Evolutionary conservation across 1,139 yeast genomes (phyloP).

Genomic region (Suhomyces chickasaworum): DNA sequence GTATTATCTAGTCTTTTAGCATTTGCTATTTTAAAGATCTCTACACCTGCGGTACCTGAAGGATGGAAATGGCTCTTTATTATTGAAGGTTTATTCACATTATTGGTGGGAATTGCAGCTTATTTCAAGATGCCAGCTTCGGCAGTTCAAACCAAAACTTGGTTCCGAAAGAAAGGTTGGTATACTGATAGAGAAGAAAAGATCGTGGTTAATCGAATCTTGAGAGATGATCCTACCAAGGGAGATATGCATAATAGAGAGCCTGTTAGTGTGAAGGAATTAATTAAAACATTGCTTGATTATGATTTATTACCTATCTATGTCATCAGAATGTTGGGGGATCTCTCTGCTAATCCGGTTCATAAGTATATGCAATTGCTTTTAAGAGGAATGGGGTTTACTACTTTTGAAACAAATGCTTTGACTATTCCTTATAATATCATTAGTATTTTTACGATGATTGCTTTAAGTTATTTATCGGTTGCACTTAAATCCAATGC

Average conservation of each 20-base stretch:
- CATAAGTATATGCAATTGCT: slow-evolving; percentile 19
- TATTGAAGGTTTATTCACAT: slow-evolving; percentile 36
- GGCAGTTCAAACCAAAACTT: slow-evolving; percentile 30
- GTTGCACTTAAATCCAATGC: slow-evolving; percentile 18
- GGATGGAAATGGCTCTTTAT: slow-evolving; percentile 43
- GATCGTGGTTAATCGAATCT: slow-evolving; percentile 32
- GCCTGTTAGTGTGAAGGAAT: slow-evolving; percentile 26
- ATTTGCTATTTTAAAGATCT: slow-evolving; percentile 30
- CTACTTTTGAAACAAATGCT: slow-evolving; percentile 23
- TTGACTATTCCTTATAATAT: slow-evolving; percentile 24
- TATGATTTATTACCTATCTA: slow-evolving; percentile 29
- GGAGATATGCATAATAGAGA: slow-evolving; percentile 39
- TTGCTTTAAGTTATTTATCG: slow-evolving; percentile 16
- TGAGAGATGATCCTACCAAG: slow-evolving; percentile 36
- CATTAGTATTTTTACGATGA: slow-evolving; percentile 19
- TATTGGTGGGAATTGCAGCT: slow-evolving; percentile 30
- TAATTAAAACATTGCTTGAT: slow-evolving; percentile 24
- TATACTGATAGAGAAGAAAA: slow-evolving; percentile 39
- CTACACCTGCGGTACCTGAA: slow-evolving; percentile 16
- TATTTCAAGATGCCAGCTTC: slow-evolving; percentile 40
- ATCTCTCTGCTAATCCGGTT: slow-evolving; percentile 19
- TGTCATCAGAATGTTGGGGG: slow-evolving; percentile 20
- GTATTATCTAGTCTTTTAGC: slow-evolving; percentile 30
- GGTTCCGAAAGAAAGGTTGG: slow-evolving; percentile 38
- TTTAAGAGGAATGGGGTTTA: slow-evolving; percentile 22